Evolutionary conservation across 441 rosid genomes (phyloP).

Genomic region (Pelargonium australe): DNA sequence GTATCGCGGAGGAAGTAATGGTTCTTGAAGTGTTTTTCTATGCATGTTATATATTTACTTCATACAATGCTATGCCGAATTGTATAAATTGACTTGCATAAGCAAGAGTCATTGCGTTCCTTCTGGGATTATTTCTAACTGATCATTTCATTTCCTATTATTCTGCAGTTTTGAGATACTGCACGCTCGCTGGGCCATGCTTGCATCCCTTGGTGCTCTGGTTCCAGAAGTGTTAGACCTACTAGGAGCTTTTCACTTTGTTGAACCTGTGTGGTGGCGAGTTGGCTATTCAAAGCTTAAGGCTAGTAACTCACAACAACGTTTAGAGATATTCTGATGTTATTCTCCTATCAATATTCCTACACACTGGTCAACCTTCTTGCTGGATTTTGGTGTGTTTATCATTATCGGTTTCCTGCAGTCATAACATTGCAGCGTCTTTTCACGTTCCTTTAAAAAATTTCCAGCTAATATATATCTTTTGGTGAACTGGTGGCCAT

Average conservation of each 20-base stretch:
- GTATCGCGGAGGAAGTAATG: background rate
- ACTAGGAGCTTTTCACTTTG: constrained; percentile 59
- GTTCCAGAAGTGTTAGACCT: constrained; percentile 70
- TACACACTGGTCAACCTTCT: constrained; percentile 10
- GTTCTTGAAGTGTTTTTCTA: background rate
- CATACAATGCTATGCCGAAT: background rate
- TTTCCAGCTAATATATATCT: background rate
- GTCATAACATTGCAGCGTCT: background rate
- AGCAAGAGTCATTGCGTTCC: background rate
- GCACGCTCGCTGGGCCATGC: constrained; percentile 98
- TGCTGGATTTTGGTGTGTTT: background rate
- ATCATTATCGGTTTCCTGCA: background rate
- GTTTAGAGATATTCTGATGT: background rate
- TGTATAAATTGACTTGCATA: background rate
- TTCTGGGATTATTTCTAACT: background rate
- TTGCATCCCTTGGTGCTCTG: constrained; percentile 83
- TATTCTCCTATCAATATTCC: background rate
- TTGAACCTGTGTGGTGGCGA: constrained; percentile 89
- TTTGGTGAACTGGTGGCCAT: background rate
- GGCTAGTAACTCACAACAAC: constrained; percentile 27
- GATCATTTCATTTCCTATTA: constrained; percentile 8
- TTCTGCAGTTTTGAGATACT: constrained; percentile 75
- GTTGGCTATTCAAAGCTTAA: constrained; percentile 91
- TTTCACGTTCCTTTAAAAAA: background rate
- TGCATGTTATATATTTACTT: background rate